Percentiles rank a stretch among this genome's conserved stretches.
Conservation (phyloP, 495 filamentous ascomycete species). For the Peziza echinospora region DNA sequence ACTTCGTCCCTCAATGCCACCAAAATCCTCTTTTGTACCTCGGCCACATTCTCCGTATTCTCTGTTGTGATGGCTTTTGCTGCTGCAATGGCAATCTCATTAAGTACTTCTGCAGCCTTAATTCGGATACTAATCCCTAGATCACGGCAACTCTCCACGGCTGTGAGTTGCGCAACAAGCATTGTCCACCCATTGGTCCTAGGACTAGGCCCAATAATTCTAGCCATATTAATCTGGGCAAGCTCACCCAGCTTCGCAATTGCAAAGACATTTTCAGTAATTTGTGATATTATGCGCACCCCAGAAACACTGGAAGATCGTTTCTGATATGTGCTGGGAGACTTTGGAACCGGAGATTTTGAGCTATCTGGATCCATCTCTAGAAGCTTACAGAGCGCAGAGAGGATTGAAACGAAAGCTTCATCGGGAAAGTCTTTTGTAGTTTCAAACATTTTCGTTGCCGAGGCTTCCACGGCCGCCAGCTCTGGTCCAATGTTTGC, state of each 20-base stretch:
- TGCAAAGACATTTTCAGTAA: slow-evolving; percentile 52
- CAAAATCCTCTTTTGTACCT: slow-evolving; percentile 49
- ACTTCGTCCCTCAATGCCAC: slow-evolving; percentile 29
- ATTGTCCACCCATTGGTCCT: slow-evolving; percentile 51
- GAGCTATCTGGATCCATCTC: slow-evolving; percentile 23
- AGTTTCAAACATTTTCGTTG: slow-evolving; percentile 68
- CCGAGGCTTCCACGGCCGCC: slow-evolving; percentile 71
- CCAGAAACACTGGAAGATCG: slow-evolving; percentile 39
- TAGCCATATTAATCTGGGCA: slow-evolving; percentile 53
- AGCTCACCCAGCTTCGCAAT: slow-evolving; percentile 63
- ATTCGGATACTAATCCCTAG: slow-evolving; percentile 41
- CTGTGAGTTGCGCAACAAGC: slow-evolving; percentile 47
- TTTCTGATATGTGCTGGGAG: slow-evolving; percentile 28
- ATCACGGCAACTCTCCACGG: slow-evolving; percentile 32
- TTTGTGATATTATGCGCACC: slow-evolving; percentile 29
- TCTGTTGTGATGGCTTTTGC: slow-evolving; percentile 29
- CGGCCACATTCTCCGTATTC: slow-evolving; percentile 29
- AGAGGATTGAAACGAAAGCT: slow-evolving; percentile 56
- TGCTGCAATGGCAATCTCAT: slow-evolving; percentile 46
- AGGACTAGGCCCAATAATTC: slow-evolving; percentile 42
- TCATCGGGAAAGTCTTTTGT: slow-evolving; percentile 68
- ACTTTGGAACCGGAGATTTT: slow-evolving; percentile 10
- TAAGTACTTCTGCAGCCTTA: slow-evolving; percentile 50
- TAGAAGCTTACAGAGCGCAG: slow-evolving; percentile 47
- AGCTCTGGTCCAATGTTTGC: slow-evolving; percentile 56